Base-by-base conservation (phyloP, 805 yeast genomes). In the Hermanozyma aechmeae region DNA sequence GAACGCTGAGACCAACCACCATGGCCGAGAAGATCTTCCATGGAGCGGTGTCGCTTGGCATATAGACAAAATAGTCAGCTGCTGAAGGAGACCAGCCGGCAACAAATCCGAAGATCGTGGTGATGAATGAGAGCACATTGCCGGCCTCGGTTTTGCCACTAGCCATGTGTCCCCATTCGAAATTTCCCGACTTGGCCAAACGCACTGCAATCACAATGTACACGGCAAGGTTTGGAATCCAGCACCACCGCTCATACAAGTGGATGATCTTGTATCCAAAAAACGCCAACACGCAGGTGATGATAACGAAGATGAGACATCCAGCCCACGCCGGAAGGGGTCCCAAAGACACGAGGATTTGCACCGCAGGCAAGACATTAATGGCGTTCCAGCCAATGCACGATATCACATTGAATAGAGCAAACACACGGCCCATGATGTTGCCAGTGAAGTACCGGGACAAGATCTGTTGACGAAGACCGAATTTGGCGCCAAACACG, bases 301-400 rank as follows among this genome's bases (percentile, higher is more conserved):
- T 33, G 8, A 53, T 34, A 10, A 54, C 56, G 12, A 56, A 42
- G n/a, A 55, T 50, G 34, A 55, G 36, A 39, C 58, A 54, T 5
- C 58, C 58, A 8, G 50, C 58, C 57, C 57, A 52, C 6, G 58
- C 50, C 5, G 60, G 60, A 19, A 53, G 37, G 4, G 45, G 44
- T 3, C 55, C 53, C 19, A 54, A 41, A 4, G 53, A 39, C 8
- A 37, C 38, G 11, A 55, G 37, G 31, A 55, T 42, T 28, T 53
- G 57, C 17, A 48, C 60, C 22, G 53, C 46, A 14, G 51, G 51
- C 23, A 56, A 41, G 23, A 45, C 38, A 27, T 56, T 56, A 22
- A 56, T 46, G 10, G 57, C 55, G 31, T 51, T 51, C 60, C 61
- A 54, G 9, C 59, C 59, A 23, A 54, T 37, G 31, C 58, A 51